Base-by-base conservation (phyloP, 23 red algal species). In the Pyropia yezoensis region DNA sequence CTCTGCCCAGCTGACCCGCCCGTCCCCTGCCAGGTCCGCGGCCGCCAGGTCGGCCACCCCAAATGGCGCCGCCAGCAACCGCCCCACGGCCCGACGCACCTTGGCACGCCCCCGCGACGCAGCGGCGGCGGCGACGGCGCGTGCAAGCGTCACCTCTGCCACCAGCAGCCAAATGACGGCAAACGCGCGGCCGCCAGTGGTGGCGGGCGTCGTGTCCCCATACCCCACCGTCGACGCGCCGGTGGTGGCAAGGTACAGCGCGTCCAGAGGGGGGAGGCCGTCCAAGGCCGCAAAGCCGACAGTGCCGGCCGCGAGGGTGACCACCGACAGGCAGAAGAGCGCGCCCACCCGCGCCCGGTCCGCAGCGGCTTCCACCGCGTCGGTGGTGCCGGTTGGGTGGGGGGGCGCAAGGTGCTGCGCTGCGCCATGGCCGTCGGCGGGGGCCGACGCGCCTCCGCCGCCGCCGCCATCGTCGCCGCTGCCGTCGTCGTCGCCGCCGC, bases 161-260 rank as follows among this genome's bases (percentile, higher is more conserved):
- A 89, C 63, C 58, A 66, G 62, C 51, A 89, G 65, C 84, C 84
- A 89, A 11, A 79, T 65, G 21, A 73, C 74, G 65, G 78, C 77
- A 22, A 80, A 65, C 20, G 52, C 28, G 19, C 77, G 74, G 52
- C 54, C 62, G 45, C 25, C 5, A 22, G 61, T 54, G 9, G 55
- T 51, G 59, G 70, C 63, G 17, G 84, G 84, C 49, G 69, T 62
- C 28, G 55, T 49, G 55, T 89, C 84, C 0, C 84, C 84, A 21
- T 78, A 89, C 32, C 84, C 84, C 22, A 89, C 84, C 27, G 84
- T 89, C 4, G 75, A 74, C 61, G 75, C 76, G 27, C 73, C 74
- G 24, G 77, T 89, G 33, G 71, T 39, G 16, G 84, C 77, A 32
- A 75, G 63, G 65, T 89, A 89, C 26, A 67, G 50, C 9, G 84